A percentile compares a stretch with the other conserved stretches of the same genome.
Conservation (phyloP, 1,139 yeast species). For the Scheffersomyces lignicola region DNA sequence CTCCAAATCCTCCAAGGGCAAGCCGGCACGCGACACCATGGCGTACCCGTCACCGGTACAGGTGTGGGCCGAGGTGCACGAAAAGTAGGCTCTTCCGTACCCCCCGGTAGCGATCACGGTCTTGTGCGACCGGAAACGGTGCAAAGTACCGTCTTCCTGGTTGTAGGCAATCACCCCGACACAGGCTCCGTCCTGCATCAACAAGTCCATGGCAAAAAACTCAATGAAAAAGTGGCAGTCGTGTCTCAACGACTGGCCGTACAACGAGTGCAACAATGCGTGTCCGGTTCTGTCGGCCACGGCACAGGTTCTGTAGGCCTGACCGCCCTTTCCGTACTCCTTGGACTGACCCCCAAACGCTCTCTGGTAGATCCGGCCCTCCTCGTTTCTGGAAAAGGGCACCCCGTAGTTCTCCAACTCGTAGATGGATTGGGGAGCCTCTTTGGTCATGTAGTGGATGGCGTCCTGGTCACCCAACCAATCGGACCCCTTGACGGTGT, state of each 20-base stretch:
- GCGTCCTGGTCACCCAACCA: slow-evolving; percentile 99
- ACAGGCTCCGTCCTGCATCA: slow-evolving; percentile 95
- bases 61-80: slow-evolving; percentile 98
- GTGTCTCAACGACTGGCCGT: slow-evolving; percentile 95
- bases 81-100: slow-evolving; percentile 97
- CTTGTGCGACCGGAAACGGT: slow-evolving; percentile 95
- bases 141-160: slow-evolving; percentile 98
- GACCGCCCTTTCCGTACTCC: slow-evolving; percentile 97
- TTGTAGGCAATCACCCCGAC: slow-evolving; percentile 97
- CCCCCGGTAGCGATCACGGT: slow-evolving; percentile 99
- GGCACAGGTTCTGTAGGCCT: slow-evolving; percentile 98
- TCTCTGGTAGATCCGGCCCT: slow-evolving; percentile 96
- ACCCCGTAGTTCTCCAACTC: slow-evolving; percentile 98
- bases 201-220: slow-evolving; percentile 91
- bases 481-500: slow-evolving; percentile 99
- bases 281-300: slow-evolving; percentile 99
- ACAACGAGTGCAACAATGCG: slow-evolving; percentile 91
- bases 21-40: slow-evolving; percentile 97
- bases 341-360: slow-evolving; percentile 98
- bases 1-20: slow-evolving; percentile 96
- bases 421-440: slow-evolving; percentile 93
- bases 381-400: slow-evolving; percentile 96
- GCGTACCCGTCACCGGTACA: slow-evolving; percentile 99
- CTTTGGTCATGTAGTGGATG: slow-evolving; percentile 97
- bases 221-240: slow-evolving; percentile 98